Evolutionary conservation across 2,329 filamentous ascomycete genomes (phyloP).

Genomic region (Albifimbria verrucaria): DNA sequence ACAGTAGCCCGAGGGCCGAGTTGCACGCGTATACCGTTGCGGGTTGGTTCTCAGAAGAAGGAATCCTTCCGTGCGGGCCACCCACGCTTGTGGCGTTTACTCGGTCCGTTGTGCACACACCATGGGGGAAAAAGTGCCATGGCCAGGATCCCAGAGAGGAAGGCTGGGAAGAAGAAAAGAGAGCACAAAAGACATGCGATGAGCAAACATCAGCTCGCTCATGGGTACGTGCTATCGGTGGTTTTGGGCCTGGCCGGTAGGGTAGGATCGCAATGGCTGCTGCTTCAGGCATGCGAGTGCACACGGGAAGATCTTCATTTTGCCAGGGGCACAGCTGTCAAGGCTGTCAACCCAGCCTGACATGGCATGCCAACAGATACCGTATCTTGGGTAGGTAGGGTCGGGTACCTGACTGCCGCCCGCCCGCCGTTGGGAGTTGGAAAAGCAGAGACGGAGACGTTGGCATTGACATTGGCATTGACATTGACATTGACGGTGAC

Average conservation of each 20-base stretch:
- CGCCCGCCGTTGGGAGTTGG: too few relatives aligned
- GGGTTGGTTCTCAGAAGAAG: background rate
- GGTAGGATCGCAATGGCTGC: background rate
- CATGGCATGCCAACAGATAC: background rate
- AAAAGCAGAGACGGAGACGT: too few relatives aligned
- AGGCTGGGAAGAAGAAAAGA: background rate
- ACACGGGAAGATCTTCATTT: background rate
- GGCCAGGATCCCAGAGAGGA: background rate
- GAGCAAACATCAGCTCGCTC: background rate
- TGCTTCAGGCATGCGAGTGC: background rate
- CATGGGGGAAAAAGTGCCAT: background rate
- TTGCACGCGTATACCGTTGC: background rate
- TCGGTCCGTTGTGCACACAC: background rate
- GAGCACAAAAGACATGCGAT: background rate
- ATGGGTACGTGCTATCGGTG: background rate
- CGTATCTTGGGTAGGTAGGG: background rate
- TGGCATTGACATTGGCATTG: too few relatives aligned
- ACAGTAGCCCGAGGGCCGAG: background rate
- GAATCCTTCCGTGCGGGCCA: background rate
- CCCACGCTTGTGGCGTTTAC: background rate
- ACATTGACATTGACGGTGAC: too few relatives aligned
- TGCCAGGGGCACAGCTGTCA: background rate
- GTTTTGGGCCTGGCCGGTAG: background rate
- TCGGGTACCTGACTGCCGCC: background rate
- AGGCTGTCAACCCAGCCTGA: background rate